Evolutionary conservation across 306 rosid species (phyloP).

Genomic region (Phaseolus lunatus): DNA sequence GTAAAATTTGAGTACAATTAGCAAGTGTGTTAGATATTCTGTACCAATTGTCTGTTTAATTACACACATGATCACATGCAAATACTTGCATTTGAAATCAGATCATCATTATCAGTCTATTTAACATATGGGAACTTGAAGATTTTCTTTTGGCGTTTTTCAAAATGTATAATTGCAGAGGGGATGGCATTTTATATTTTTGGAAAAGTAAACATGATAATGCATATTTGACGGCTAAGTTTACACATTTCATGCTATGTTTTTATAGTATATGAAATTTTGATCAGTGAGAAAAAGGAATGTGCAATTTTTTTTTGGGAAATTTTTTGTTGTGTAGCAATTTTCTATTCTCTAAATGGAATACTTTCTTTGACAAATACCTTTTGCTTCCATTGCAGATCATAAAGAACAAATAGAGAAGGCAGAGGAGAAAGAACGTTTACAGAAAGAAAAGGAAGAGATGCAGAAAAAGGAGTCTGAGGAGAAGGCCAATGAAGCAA

Average conservation of each 20-base stretch:
- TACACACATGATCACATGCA: conserved; percentile 7
- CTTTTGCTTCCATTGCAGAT: conserved; percentile 60
- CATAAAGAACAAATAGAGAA: conserved; percentile 94
- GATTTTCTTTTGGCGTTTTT: conserved; percentile 18
- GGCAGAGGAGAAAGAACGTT: conserved; percentile 89
- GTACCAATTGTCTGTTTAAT: conserved; percentile 33
- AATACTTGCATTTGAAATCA: background rate
- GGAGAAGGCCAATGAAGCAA: conserved; percentile 58
- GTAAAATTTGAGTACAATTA: background rate
- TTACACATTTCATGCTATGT: conserved; percentile 12
- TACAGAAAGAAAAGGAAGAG: conserved; percentile 71
- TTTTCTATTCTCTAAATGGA: conserved; percentile 26
- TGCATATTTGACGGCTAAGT: conserved; percentile 18
- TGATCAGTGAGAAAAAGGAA: conserved; percentile 13
- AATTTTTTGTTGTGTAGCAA: background rate
- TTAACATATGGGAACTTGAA: conserved; percentile 23
- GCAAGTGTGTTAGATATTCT: conserved; percentile 32
- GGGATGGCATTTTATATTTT: background rate
- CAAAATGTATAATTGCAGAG: conserved; percentile 29
- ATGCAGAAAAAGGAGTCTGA: conserved; percentile 67
- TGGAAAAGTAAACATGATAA: conserved; percentile 16
- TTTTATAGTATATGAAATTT: conserved; percentile 5
- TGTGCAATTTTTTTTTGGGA: background rate
- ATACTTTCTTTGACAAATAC: conserved; percentile 31
- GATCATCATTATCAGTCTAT: conserved; percentile 28